These are phyloP conservation scores for Aureobasidium uvarum DNA, from an alignment of 2,329 filamentous ascomycete species.

Conservation along the genomic window DNA sequence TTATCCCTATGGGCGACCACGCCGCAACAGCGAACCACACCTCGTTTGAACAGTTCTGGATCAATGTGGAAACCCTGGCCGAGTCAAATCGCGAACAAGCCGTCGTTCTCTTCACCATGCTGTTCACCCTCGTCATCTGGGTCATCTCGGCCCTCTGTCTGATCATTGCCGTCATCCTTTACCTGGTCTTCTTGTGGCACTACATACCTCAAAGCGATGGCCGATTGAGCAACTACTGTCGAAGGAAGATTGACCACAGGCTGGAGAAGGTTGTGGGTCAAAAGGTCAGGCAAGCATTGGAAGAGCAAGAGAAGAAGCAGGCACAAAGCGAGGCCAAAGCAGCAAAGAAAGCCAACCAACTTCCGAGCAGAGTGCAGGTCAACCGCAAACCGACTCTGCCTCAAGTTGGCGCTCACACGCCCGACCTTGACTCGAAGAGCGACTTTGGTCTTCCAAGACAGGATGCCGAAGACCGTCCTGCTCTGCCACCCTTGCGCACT, in stretches of 20 bases:
- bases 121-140: slow-evolving; percentile 90
- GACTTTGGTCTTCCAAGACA: slow-evolving; percentile 39
- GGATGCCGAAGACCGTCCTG: slow-evolving; percentile 42
- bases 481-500: slow-evolving; percentile 4
- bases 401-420: slow-evolving; percentile 53
- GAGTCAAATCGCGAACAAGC: slow-evolving; percentile 73
- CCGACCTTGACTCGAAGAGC: slow-evolving; percentile 52
- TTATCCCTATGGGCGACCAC: slow-evolving; percentile 61
- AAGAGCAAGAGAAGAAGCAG: slow-evolving; percentile 64
- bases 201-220: slow-evolving; percentile 83
- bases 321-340: slow-evolving; percentile 55
- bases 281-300: slow-evolving; percentile 86
- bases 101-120: slow-evolving; percentile 82
- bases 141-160: slow-evolving; percentile 72
- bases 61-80: slow-evolving; percentile 73
- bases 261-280: slow-evolving; percentile 78
- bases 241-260: slow-evolving; percentile 83
- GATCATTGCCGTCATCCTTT: slow-evolving; percentile 72
- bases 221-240: slow-evolving; percentile 79
- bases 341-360: slow-evolving; percentile 56
- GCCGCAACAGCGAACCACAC: slow-evolving; percentile 58
- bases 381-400: slow-evolving; percentile 63
- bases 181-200: slow-evolving; percentile 86
- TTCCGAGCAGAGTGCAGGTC: slow-evolving; percentile 46
- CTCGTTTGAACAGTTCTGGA: slow-evolving; percentile 72